These are phyloP conservation scores for Trametes sanguinea DNA, from an alignment of 768 basidiomycete genomes.

Conservation along the genomic window DNA sequence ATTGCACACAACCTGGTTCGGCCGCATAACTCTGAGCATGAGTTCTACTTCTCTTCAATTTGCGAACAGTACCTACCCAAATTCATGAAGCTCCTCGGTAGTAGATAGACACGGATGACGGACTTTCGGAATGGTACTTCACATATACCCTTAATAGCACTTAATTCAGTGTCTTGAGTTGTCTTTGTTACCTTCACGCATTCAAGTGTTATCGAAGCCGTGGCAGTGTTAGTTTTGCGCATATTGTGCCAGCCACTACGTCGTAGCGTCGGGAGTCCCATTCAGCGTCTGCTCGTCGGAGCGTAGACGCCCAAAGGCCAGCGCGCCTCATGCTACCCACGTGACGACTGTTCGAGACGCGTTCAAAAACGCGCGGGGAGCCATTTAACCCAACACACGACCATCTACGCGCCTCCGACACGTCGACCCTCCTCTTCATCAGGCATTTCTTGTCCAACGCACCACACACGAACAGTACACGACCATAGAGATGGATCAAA, in stretches of 20 bases:
- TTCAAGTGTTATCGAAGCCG: too few relatives aligned
- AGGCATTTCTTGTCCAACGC: neutral
- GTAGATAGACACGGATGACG: conserved; percentile 4
- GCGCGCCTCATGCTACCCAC: conserved; percentile 15
- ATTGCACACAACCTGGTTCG: conserved; percentile 90
- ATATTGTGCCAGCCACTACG: too few relatives aligned
- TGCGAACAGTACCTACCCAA: conserved; percentile 62
- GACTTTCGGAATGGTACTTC: neutral
- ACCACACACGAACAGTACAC: neutral
- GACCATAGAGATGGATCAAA: conserved; percentile 63
- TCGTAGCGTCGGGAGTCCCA: too few relatives aligned
- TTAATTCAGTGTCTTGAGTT: too few relatives aligned
- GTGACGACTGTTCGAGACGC: conserved; percentile 26
- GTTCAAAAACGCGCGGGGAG: conserved; percentile 23
- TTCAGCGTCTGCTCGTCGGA: too few relatives aligned
- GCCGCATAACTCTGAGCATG: conserved; percentile 88
- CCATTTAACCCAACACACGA: conserved; percentile 23
- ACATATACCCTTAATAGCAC: neutral
- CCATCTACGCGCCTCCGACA: conserved; percentile 10
- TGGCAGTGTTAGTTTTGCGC: too few relatives aligned
- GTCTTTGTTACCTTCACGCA: too few relatives aligned
- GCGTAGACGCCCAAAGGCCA: neutral
- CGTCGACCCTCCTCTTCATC: neutral
- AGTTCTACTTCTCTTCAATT: conserved; percentile 92
- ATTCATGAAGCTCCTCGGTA: conserved; percentile 15